Evolutionary conservation across 768 basidiomycete genomes (phyloP), one percentile per base, ranked within the genome.

Genomic region (Mycena rebaudengoi): DNA sequence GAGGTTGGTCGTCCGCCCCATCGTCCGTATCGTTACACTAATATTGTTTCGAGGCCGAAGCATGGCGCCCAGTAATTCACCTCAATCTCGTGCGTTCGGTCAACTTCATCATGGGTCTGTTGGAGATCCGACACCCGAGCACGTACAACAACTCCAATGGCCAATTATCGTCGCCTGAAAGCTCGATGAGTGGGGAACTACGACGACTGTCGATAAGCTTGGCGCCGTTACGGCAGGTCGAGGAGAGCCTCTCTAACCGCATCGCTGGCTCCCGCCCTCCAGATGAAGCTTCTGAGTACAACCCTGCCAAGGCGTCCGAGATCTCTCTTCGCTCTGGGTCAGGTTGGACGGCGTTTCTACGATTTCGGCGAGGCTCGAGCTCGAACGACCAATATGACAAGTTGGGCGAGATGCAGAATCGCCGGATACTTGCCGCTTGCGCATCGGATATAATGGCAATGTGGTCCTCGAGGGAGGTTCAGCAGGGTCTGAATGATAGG

Each of bases 31-130:
- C 35, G 13, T 16, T 48, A 39, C 23, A 26, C 20, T 25, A n/a
- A 5, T 32, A 3, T 23, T 26, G 14, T n/a, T n/a, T n/a, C n/a
- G n/a, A 85, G 78, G 77, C 82, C 6, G 82, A 82, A 45, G 76
- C 84, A 40, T 91, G 89, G 89, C 81, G 87, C 39, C 84, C 88
- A 3, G 84, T 90, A 62, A 87, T 91, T 58, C 84, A 88, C 71
- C 84, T 90, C 70, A 90, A 91, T 72, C 85, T 91, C 65, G 83
- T 89, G 65, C 86, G 86, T 54, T 80, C 81, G 26, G 78, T 85
- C 50, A 80, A 80, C 67, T 79, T 77, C 64, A 73, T 85, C 52
- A 71, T 85, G 32, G 79, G 66, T 16, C 59, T 68, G 16, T 45
- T 68, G n/a, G 66, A 67, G n/a, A 62, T 67, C 21, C 56, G 66